Percentiles rank a stretch among this genome's conserved stretches.
Evolutionary conservation across 2,329 filamentous ascomycete species (phyloP).

Genomic region (Emergomyces pasteurianus): DNA sequence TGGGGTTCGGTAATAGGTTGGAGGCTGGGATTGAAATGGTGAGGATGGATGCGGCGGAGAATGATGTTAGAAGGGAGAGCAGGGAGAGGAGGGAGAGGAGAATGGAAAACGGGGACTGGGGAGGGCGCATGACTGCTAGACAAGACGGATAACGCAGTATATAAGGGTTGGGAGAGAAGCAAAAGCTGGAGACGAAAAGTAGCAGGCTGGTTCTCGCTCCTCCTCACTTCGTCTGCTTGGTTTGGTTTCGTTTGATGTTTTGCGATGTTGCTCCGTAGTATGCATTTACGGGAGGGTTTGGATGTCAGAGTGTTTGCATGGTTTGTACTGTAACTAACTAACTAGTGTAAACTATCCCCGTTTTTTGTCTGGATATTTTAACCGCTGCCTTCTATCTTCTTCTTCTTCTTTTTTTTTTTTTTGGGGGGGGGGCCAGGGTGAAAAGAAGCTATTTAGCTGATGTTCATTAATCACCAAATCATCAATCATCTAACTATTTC

Average conservation of each 20-base stretch:
- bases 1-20: slow-evolving; percentile 32
- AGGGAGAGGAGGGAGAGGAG: slow-evolving; percentile 10
- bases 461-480: too few species aligned
- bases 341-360: too few species aligned
- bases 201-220: background rate
- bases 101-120: background rate
- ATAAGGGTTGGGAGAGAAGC: background rate
- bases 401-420: too few species aligned
- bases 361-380: too few species aligned
- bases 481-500: too few species aligned
- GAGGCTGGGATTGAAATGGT: slow-evolving; percentile 31
- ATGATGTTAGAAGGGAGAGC: slow-evolving; percentile 12
- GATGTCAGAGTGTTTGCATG: background rate
- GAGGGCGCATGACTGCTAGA: slow-evolving; percentile 9
- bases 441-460: too few species aligned
- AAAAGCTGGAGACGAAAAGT: background rate
- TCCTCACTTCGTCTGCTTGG: too few species aligned
- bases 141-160: background rate
- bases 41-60: slow-evolving; percentile 18
- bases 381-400: too few species aligned
- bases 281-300: too few species aligned
- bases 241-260: background rate
- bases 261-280: too few species aligned
- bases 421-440: too few species aligned
- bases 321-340: too few species aligned